Evolutionary conservation across 2,329 filamentous ascomycete genomes (phyloP).

Genomic region (Byssothecium circinans): DNA sequence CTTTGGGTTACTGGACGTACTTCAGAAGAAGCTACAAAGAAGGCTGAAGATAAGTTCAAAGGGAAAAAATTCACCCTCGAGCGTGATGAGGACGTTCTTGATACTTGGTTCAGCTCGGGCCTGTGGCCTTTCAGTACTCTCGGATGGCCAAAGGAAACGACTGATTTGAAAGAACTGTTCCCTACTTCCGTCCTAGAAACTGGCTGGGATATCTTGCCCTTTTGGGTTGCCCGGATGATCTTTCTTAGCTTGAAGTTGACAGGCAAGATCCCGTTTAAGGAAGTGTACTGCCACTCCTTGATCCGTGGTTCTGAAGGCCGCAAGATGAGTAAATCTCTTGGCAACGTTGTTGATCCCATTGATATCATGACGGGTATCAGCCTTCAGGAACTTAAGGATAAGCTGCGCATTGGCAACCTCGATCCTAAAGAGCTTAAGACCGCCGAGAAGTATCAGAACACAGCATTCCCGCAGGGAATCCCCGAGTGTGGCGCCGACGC

Average conservation of each 20-base stretch:
- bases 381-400: constrained; percentile 75
- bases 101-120: constrained; percentile 95
- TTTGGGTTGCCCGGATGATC: constrained; percentile 95
- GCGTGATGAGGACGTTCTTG: constrained; percentile 88
- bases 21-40: constrained; percentile 75
- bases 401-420: constrained; percentile 79
- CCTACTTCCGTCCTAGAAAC: constrained; percentile 85
- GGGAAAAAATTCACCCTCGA: constrained; percentile 78
- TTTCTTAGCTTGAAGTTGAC: constrained; percentile 92
- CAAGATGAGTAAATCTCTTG: constrained; percentile 96
- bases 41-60: constrained; percentile 77
- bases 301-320: constrained; percentile 90
- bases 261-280: constrained; percentile 85
- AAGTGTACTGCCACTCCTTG: constrained; percentile 93
- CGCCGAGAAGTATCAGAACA: constrained; percentile 90
- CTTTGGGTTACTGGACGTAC: constrained; percentile 84
- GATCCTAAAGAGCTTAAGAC: constrained; percentile 79
- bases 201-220: constrained; percentile 93
- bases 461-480: constrained; percentile 86
- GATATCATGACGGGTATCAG: constrained; percentile 65
- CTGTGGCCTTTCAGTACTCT: constrained; percentile 93
- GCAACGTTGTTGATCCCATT: constrained; percentile 92
- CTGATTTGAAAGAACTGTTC: constrained; percentile 80
- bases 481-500: constrained; percentile 92
- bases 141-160: constrained; percentile 83